phyloP scores from a whole-genome alignment of 148 eudicot genomes.

The Camellia sinensis region DNA sequence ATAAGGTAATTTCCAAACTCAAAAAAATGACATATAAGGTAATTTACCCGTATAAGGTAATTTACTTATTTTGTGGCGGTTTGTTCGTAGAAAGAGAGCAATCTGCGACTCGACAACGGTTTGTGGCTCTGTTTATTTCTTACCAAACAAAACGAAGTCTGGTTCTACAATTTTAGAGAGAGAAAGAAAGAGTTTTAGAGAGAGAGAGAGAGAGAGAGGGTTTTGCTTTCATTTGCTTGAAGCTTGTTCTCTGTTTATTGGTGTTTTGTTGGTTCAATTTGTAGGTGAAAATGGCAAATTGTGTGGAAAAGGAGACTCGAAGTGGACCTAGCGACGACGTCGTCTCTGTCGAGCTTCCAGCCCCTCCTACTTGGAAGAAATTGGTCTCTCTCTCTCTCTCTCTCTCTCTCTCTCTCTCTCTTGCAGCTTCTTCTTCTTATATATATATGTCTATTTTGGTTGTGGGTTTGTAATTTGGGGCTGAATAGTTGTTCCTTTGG shows the following conservation, averaged over 20 bases:
- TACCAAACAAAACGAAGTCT: neutral
- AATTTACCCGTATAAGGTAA: too few relatives aligned
- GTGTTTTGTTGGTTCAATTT: neutral
- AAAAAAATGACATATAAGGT: too few relatives aligned
- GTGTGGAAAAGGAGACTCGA: conserved; percentile 15
- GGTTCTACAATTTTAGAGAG: neutral
- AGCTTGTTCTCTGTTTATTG: neutral
- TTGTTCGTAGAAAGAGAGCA: neutral
- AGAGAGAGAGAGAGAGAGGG: conserved; percentile 2
- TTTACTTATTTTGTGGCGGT: neutral
- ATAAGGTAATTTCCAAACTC: too few relatives aligned
- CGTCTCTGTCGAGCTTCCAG: conserved; percentile 38
- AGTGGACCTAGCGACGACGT: conserved; percentile 14
- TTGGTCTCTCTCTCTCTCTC: conserved; percentile 30
- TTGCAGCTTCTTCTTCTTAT: neutral
- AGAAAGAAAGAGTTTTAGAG: neutral
- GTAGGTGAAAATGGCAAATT: conserved; percentile 32
- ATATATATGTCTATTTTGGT: neutral
- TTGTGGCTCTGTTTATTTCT: neutral
- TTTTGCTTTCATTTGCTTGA: neutral
- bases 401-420: conserved; percentile 12
- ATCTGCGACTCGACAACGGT: neutral
- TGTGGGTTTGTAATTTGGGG: neutral
- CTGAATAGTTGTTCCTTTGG: neutral
- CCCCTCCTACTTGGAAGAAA: conserved; percentile 45